Base-by-base conservation (phyloP, 768 basidiomycete genomes). In the Chalciporus piperatus region DNA sequence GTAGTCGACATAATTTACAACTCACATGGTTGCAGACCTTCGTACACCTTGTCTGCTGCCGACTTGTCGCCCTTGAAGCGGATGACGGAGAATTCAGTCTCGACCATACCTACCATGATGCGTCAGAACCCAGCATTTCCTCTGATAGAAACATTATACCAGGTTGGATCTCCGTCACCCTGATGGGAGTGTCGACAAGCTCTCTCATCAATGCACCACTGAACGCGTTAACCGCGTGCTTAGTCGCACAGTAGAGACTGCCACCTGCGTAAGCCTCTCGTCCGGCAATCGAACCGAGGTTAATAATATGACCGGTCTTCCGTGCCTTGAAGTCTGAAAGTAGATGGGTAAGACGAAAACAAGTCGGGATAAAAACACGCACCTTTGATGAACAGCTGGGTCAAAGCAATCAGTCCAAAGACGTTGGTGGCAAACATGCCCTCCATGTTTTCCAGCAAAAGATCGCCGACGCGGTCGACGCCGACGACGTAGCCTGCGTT, bases 121-220 rank as follows among this genome's bases (percentile, higher is more conserved):
- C 25, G 45, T 40, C 42, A n/a, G 25, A 43, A 35, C 8, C 10
- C 6, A 32, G 22, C 32, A 42, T 37, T 53, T 42, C 20, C 27
- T 59, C 61, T 27, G 16, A 14, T 10, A 30, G 27, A 27, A 1
- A 5, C 44, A 16, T 59, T 73, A 17, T 60, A 85, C 92, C 94
- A 27, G 96, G 97, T 64, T 92, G 89, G 49, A 99, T 87, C 71
- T 98, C 93, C 7, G 92, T 88, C 6, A 98, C 95, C 47, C 97
- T 80, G 61, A 99, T 93, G 17, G 85, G 85, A 14, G 95, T 97
- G 64, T 91, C 85, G 30, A 98, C 94, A 32, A 98, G 77, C 67
- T 98, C 96, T 52, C 84, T 79, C 70, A 92, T 69, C 41, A 98
- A 73, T 6, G 87, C 80, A 35, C 83, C 84, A 20, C 84, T 89